phyloP scores from a whole-genome alignment of 495 filamentous ascomycete genomes.

The Penicillium psychrofluorescens region DNA sequence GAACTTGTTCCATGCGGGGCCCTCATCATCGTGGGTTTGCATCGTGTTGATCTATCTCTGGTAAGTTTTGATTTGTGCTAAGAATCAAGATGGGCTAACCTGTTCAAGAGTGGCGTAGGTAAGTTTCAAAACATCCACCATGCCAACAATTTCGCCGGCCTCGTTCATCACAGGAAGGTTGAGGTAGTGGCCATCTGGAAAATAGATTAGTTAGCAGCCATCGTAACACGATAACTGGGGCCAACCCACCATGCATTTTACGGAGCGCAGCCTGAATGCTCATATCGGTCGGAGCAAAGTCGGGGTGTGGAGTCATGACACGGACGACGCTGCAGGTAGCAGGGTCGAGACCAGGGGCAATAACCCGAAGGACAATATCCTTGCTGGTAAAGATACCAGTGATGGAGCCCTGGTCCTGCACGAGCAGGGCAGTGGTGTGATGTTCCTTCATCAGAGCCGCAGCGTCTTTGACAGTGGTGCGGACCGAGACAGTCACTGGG shows the following conservation, averaged over 20 bases:
- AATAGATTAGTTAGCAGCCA: conserved; percentile 7
- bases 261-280: conserved; percentile 94
- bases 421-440: conserved; percentile 91
- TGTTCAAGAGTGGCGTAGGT: conserved; percentile 98
- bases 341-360: conserved; percentile 92
- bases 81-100: conserved; percentile 42
- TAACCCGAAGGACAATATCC: conserved; percentile 96
- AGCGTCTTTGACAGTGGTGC: conserved; percentile 93
- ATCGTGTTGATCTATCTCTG: conserved; percentile 61
- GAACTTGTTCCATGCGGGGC: conserved; percentile 98
- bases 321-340: conserved; percentile 93
- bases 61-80: not conserved
- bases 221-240: not conserved
- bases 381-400: conserved; percentile 99
- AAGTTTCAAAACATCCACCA: conserved; percentile 97
- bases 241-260: conserved; percentile 90
- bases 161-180: conserved; percentile 99
- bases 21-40: conserved; percentile 77
- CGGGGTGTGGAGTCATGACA: conserved; percentile 98
- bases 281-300: conserved; percentile 98
- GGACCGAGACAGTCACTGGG: conserved; percentile 87
- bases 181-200: conserved; percentile 91
- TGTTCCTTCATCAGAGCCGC: conserved; percentile 95
- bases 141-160: conserved; percentile 91
- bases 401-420: conserved; percentile 94